Percentiles rank a stretch among this genome's conserved stretches.
Conservation (phyloP, 1,284 basidiomycete genomes). For the Agroathelia rolfsii region DNA sequence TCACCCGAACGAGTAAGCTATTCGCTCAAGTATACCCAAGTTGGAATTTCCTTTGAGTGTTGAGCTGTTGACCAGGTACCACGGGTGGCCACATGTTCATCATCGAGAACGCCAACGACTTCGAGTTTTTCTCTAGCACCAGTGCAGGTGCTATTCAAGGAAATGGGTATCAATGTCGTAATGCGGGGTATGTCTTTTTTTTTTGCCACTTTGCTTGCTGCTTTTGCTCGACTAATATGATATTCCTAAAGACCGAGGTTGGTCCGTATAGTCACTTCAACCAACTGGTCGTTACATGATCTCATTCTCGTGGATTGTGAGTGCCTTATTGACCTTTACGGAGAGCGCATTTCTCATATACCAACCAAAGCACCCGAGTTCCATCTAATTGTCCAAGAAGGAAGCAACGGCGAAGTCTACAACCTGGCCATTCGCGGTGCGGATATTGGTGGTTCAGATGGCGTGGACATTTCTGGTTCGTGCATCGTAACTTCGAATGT, state of each 20-base stretch:
- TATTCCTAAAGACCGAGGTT: constrained; percentile 18
- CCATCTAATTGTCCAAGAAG: constrained; percentile 25
- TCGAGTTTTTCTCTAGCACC: constrained; percentile 27
- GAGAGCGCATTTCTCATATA: background rate
- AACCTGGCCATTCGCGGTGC: constrained; percentile 27
- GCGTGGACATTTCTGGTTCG: constrained; percentile 24
- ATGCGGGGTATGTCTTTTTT: constrained; percentile 18
- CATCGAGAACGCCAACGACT: constrained; percentile 25
- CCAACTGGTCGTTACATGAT: constrained; percentile 26
- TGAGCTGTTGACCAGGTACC: constrained; percentile 15
- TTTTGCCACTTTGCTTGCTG: background rate
- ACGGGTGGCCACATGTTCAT: constrained; percentile 24
- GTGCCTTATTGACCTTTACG: constrained; percentile 1
- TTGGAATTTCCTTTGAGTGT: background rate
- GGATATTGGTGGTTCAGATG: constrained; percentile 26
- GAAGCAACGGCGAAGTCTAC: constrained; percentile 25
- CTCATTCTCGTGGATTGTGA: constrained; percentile 26
- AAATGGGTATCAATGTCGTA: constrained; percentile 22
- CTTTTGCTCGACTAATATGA: background rate
- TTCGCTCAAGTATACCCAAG: background rate
- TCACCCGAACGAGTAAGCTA: constrained; percentile 19
- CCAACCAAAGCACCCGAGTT: constrained; percentile 22
- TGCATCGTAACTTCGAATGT: background rate
- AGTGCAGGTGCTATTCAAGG: constrained; percentile 27
- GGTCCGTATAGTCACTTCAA: constrained; percentile 23